Evolutionary conservation across 2,329 filamentous ascomycete species (phyloP), one percentile per base, ranked within the genome.

Genomic region (Rhinocladiella mackenziei): DNA sequence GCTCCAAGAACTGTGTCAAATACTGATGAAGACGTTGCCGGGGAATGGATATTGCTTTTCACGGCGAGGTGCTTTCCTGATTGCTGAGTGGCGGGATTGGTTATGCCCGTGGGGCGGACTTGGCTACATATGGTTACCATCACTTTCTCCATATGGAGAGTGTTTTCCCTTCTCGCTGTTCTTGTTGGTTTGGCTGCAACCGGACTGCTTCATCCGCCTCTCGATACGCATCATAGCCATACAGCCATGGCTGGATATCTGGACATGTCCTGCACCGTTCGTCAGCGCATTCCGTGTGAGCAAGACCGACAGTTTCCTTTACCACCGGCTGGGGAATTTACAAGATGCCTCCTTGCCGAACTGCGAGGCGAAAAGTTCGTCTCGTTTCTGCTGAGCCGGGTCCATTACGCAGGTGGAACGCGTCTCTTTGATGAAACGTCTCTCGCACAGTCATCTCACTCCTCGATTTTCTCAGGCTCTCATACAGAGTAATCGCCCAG

Each of bases 271-370:
- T 66, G 28, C 19, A 14, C 10, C 14, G 2, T n/a, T 18, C 14
- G 7, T 32, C 20, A 42, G 39, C 25, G 19, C 31, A 14, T 11
- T 10, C n/a, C 1, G 38, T 37, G 25, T n/a, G 11, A 13, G 10
- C 9, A 26, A 26, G 23, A 26, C 8, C 23, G n/a, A 22, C 11
- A 4, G 5, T 33, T 5, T 2, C 30, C 52, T 56, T 30, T 32
- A 70, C 72, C 80, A 80, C 36, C 80, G 67, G 61, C 76, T 80
- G 0, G 81, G 81, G 53, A 83, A 85, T 1, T 74, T 70, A 28
- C 69, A 64, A 2, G 75, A 60, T 39, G 44, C 18, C 19, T 44
- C 44, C 23, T 69, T 71, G 1, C 73, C 78, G 2, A 83, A 57
- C 55, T 77, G 72, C 2, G 72, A 73, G 9, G 74, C 48, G 65